Evolutionary conservation across 306 rosid genomes (phyloP), one percentile per base, ranked within the genome.

Genomic region (Vigna angularis): DNA sequence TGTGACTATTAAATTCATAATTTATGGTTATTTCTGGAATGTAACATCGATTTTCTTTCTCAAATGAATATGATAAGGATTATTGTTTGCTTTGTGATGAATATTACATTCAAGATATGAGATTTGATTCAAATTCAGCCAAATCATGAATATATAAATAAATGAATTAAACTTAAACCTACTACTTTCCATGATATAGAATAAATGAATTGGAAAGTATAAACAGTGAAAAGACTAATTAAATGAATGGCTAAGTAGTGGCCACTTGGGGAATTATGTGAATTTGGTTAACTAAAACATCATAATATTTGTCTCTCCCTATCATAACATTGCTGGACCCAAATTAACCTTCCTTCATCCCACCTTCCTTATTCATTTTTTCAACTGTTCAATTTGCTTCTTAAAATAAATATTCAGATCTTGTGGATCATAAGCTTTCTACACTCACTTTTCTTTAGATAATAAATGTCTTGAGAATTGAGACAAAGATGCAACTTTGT

Each of bases 401-500:
- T 20, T 5, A 14, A 30, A 71, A 32, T 51, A 34, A 32, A 71
- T 34, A 71, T 30, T 10, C 3, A 11, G 51, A 17, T 6, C 1
- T 51, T 51, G 63, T 10, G 26, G 63, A 70, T 70, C 32, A 55
- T 53, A 53, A 69, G 49, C 55, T 72, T 5, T 22, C 24, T 72
- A 20, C 36, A 2, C 13, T 47, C 7, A 3, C 48, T 61, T 18
- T 44, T 61, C 28, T 74, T 12, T 17, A n/a, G 58, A 45, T 47
- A 47, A 61, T 28, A 5, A 30, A 26, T 26, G 48, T 61, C 30
- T 36, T 38, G 15, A 64, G 28, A 17, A 28, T 47, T 61, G 61
- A 61, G 78, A 57, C 56, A 40, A 57, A 16, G 26, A 42, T 73
- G 55, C 16, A 57, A 57, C 28, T 16, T 63, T 22, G 66, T 59